Evolutionary conservation across 345 rosid genomes (phyloP), one percentile per base, ranked within the genome.

Genomic region (Erysimum cheiranthoides): DNA sequence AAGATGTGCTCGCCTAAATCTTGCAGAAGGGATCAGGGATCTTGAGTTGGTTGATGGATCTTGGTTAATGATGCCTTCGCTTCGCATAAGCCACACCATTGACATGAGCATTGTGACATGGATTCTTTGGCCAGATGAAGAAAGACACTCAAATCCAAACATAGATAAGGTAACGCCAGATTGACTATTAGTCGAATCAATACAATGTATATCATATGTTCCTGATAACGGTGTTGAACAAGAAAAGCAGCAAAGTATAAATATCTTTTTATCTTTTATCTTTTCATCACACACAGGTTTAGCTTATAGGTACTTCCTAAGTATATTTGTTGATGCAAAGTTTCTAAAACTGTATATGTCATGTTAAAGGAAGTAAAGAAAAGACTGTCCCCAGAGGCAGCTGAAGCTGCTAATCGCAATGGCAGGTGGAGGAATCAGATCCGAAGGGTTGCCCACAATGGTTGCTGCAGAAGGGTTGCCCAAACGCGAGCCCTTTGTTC

Each of bases 71-170:
- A 76, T 93, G 83, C 61, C 95, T 17, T 76, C 89, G 1, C 69
- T 89, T 66, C 75, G 66, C 73, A 68, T 92, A 35, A 82, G 77
- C 70, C 83, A 84, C 75, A 92, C 83, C 78, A 74, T 89, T 79
- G 97, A 94, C 74, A 68, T 92, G 87, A 80, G 83, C 73, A 84
- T 92, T 38, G 90, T 83, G 74, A 86, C 89, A 11, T 94, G 98
- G 98, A 83, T 94, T 86, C 89, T 94, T 71, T 94, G 97, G 98
- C 97, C 98, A 49, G 97, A 94, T 82, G 97, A 94, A 71, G 97
- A 88, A 86, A 90, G 90, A 83, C 87, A 86, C 82, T 89, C 97
- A 68, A 80, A 80, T 70, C 97, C 93, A 66, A 92, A 85, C 79
- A 75, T 94, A 52, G 98, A 92, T 68, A 94, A 90, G 97, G 97